phyloP scores from a whole-genome alignment of 768 basidiomycete genomes.

The Holtermanniella nyarrowii region DNA sequence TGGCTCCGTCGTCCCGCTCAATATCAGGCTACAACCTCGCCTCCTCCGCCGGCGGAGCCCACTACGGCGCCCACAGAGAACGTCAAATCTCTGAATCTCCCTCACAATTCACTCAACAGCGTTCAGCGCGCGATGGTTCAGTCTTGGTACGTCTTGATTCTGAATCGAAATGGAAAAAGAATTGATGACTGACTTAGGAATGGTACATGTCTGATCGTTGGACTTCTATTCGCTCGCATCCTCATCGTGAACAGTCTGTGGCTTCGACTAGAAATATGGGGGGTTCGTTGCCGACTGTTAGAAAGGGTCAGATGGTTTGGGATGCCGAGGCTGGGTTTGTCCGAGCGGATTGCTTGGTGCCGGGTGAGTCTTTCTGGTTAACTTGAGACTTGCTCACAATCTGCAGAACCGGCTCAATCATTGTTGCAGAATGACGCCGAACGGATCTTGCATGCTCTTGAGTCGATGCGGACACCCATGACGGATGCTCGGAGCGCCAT shows the following conservation, averaged over 20 bases:
- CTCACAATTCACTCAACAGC: neutral
- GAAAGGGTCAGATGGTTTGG: slow-evolving; percentile 34
- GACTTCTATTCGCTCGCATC: neutral
- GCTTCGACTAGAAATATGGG: neutral
- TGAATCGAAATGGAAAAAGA: neutral
- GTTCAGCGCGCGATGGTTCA: neutral
- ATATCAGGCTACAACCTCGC: neutral
- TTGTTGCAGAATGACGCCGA: slow-evolving; percentile 29
- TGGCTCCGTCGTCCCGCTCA: neutral
- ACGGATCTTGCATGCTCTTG: slow-evolving; percentile 30
- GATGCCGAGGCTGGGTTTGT: slow-evolving; percentile 30
- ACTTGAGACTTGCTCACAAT: neutral
- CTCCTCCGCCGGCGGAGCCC: too few species aligned
- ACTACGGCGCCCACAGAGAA: neutral
- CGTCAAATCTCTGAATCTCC: neutral
- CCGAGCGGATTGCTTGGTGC: slow-evolving; percentile 22
- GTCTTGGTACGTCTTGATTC: neutral
- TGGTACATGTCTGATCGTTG: neutral
- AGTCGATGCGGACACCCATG: slow-evolving; percentile 27
- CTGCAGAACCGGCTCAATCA: slow-evolving; percentile 16
- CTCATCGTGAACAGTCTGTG: neutral
- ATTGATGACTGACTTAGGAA: neutral
- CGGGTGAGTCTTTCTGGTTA: slow-evolving; percentile 10
- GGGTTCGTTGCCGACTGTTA: slow-evolving; percentile 11
- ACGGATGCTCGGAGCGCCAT: slow-evolving; percentile 13